Evolutionary conservation across 1,284 basidiomycete genomes (phyloP), one percentile per base, ranked within the genome.

Genomic region (Sanghuangporus baumii): DNA sequence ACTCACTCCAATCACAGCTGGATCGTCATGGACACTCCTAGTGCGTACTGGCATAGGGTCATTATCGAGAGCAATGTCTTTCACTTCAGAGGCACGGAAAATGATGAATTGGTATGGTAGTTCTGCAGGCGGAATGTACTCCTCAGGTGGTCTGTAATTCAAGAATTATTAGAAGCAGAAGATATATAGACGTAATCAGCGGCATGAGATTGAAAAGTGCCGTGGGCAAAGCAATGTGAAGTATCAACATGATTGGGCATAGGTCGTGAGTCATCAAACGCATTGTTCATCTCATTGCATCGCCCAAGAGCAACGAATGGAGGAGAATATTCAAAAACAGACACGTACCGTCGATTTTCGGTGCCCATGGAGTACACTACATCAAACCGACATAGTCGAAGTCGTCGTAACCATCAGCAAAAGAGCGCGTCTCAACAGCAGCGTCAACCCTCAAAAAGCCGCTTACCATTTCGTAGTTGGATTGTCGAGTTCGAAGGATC

Each of bases 351-450:
- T 70, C 93, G 85, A 63, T 85, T 81, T 73, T 94, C 92, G 5
- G 93, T 94, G 41, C 92, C 92, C 90, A 93, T 93, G 50, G 91
- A 93, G 70, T 82, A 92, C 43, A 94, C 93, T 93, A 66, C 26
- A 12, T 47, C 31, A 31, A 26, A 56, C 48, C 61, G 55, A n/a
- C n/a, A 9, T 26, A 38, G 36, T 4, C 57, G 57, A 59, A 51
- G 26, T 6, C 47, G 14, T 40, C 56, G 18, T n/a, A 40, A 51
- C 20, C 23, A 55, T 54, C 40, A 46, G 48, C 60, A 20, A 16
- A 59, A 58, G 34, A 16, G 16, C 16, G 37, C 23, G 37, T 48
- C 31, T 56, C 57, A 55, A 41, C 43, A 40, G 26, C 26, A 31
- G 26, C 26, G 7, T 48, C 26, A 8, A 47, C 57, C 18, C 38